These are phyloP conservation scores for Magnusiomyces sp. DNA, from an alignment of 1,139 yeast species.

Conservation along the genomic window DNA sequence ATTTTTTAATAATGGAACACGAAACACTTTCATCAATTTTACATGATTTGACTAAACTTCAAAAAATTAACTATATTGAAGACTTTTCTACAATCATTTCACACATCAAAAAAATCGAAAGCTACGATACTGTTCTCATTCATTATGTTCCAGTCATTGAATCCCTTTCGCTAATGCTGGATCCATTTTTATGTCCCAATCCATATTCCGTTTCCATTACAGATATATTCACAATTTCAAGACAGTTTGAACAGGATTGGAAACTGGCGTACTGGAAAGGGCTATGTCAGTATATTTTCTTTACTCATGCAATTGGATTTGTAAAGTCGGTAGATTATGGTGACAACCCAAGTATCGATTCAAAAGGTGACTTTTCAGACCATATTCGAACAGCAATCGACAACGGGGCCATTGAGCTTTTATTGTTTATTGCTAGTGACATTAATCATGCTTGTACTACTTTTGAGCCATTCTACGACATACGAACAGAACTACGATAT, in stretches of 20 bases:
- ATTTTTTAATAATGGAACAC: conserved; percentile 56
- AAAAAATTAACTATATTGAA: conserved; percentile 35
- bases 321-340: conserved; percentile 15
- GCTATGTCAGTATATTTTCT: conserved; percentile 50
- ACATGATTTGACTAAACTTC: conserved; percentile 18
- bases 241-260: conserved; percentile 20
- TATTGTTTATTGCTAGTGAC: conserved; percentile 65
- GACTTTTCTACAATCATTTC: conserved; percentile 38
- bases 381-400: conserved; percentile 46
- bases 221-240: not conserved
- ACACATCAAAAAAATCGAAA: conserved; percentile 39
- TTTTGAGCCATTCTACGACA: conserved; percentile 40
- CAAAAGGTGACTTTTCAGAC: conserved; percentile 37
- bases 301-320: conserved; percentile 62
- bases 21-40: conserved; percentile 63
- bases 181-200: conserved; percentile 11
- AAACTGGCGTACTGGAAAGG: conserved; percentile 39
- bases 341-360: conserved; percentile 27
- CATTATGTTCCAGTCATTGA: conserved; percentile 49
- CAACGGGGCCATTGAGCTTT: conserved; percentile 72
- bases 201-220: conserved; percentile 5
- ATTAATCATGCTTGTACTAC: conserved; percentile 38
- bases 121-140: conserved; percentile 53
- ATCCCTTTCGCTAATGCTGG: conserved; percentile 10
- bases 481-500: conserved; percentile 57